A percentile compares a stretch with the other conserved stretches of the same genome.
These are phyloP conservation scores for Amanita polypyramis DNA, from an alignment of 768 basidiomycete species.

Conservation along the genomic window DNA sequence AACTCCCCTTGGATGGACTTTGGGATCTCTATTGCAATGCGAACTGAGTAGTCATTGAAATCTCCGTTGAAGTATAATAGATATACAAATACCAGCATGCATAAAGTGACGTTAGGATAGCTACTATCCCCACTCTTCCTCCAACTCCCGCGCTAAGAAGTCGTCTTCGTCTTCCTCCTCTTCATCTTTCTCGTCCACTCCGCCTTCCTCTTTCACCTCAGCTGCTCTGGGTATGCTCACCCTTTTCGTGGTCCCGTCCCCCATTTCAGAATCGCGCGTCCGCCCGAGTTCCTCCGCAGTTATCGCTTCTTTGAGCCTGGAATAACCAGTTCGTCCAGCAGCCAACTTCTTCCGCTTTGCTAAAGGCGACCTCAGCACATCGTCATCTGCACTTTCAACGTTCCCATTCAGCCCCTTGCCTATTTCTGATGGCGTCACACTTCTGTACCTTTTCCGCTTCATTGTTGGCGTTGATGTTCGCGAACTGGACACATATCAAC, in stretches of 20 bases:
- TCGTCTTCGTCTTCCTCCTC: slow-evolving; percentile 60
- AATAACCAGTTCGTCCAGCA: slow-evolving; percentile 52
- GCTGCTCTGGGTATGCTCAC: slow-evolving; percentile 9
- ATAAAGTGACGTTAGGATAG: no score
- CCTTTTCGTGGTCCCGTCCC: slow-evolving; percentile 11
- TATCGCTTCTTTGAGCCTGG: slow-evolving; percentile 59
- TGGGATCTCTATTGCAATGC: slow-evolving; percentile 41
- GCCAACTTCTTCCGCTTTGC: slow-evolving; percentile 75
- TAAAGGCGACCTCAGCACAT: slow-evolving; percentile 52
- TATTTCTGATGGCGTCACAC: slow-evolving; percentile 57
- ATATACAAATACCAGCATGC: no score
- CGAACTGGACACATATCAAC: slow-evolving; percentile 16
- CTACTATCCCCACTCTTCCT: slow-evolving; percentile 65
- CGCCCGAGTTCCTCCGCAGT: slow-evolving; percentile 38
- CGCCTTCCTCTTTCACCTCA: slow-evolving; percentile 22
- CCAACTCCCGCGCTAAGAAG: slow-evolving; percentile 72
- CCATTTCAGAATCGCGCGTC: slow-evolving; percentile 10
- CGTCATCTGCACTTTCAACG: slow-evolving; percentile 19
- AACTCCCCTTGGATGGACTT: slow-evolving; percentile 39
- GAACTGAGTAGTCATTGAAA: no score
- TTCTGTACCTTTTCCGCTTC: slow-evolving; percentile 63
- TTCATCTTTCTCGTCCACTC: slow-evolving; percentile 39
- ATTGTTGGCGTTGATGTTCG: slow-evolving; percentile 29
- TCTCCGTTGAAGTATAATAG: no score
- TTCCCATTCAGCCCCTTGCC: slow-evolving; percentile 23